phyloP scores from a whole-genome alignment of 1,284 basidiomycete species.

The Austroboletus olivaceoglutinosus region DNA sequence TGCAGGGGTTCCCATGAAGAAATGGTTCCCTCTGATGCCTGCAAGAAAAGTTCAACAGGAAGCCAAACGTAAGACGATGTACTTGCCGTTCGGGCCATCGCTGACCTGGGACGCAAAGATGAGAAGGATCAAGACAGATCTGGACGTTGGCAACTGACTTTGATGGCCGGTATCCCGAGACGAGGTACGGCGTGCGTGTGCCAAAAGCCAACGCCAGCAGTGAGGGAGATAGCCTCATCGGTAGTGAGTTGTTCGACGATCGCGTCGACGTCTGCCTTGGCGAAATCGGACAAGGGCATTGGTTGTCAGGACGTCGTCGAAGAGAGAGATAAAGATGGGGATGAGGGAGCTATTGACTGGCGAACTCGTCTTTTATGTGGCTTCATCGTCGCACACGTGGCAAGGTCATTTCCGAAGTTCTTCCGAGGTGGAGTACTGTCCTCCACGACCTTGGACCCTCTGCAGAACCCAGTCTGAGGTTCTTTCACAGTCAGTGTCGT shows the following conservation, averaged over 20 bases:
- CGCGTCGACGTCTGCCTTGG: slow-evolving; percentile 56
- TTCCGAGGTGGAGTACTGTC: slow-evolving; percentile 10
- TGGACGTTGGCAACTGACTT: slow-evolving; percentile 48
- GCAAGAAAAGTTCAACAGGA: neutral
- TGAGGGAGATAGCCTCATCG: slow-evolving; percentile 68
- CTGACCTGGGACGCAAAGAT: slow-evolving; percentile 47
- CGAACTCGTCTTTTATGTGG: no score
- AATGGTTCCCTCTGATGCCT: slow-evolving; percentile 56
- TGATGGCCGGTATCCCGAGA: slow-evolving; percentile 68
- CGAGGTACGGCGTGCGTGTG: slow-evolving; percentile 65
- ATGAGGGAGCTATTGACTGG: no score
- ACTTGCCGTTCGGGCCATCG: slow-evolving; percentile 69
- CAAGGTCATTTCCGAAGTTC: slow-evolving; percentile 15
- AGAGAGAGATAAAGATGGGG: slow-evolving; percentile 7
- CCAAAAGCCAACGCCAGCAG: slow-evolving; percentile 75
- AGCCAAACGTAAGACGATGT: neutral
- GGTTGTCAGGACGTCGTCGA: slow-evolving; percentile 5
- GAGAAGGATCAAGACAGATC: no score
- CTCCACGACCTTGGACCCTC: no score
- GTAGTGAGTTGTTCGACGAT: slow-evolving; percentile 64
- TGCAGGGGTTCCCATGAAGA: slow-evolving; percentile 63
- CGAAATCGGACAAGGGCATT: slow-evolving; percentile 70
- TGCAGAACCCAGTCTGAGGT: no score
- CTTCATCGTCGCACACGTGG: no score
- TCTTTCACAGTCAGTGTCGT: no score